Evolutionary conservation across 257 asterid genomes (phyloP), one percentile per base, ranked within the genome.

Genomic region (Nicotiana noctiflora): DNA sequence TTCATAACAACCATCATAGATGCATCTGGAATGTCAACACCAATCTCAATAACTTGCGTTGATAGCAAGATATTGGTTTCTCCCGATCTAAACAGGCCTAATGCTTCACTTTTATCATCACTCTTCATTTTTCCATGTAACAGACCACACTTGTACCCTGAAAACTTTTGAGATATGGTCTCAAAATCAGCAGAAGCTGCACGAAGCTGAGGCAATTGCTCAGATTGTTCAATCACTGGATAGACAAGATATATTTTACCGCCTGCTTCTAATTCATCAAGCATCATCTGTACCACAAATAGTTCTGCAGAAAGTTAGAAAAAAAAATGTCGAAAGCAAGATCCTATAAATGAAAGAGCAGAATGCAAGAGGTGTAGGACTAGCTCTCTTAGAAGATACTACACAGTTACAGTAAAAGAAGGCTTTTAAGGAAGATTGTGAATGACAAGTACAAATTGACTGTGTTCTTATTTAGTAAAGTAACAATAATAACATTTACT

Each of bases 1-100:
- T 95, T 95, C 99, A 95, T 92, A 9, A 93, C 97, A 55, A 95
- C 99, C 98, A 95, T 95, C 98, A 93, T 92, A 76, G 99, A 90
- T 53, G 99, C 99, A 85, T 92, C 98, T 9, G 98, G 97, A 60
- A 93, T 91, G 60, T 95, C 99, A 15, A 95, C 99, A 63, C 99
- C 99, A 2, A 93, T 88, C 89, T 95, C 99, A 68, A 93, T 92
- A 29, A 95, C 97, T 87, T 93, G 99, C 0, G 99, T 95, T 21
- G 99, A 87, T n/a, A 95, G 94, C 53, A 95, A 83, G 79, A 93
- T 93, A 57, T 83, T 88, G 8, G 97, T 93, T 83, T 91, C 93
- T 74, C 99, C 99, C 1, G 84, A 81, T 84, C 97, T 87, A 68
- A 95, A 95, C 76, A 84, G 83, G 79, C 88, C 87, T 65, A 93